Conservation (phyloP, 345 rosid species). For the Cardamine resedifolia region DNA sequence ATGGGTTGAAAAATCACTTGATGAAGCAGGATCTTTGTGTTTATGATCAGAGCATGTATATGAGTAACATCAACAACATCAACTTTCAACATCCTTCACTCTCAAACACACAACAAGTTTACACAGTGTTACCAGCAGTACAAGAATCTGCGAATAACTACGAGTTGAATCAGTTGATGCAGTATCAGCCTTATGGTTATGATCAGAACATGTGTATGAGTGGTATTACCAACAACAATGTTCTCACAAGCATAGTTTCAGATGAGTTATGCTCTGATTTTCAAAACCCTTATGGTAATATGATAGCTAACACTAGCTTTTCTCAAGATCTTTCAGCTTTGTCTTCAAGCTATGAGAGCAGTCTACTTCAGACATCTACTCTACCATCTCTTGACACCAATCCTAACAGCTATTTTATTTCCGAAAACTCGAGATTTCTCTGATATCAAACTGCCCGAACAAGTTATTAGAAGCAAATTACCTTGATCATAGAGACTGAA, state of each 20-base stretch:
- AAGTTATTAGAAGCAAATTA: background rate
- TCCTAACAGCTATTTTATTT: background rate
- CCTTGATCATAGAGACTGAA: background rate
- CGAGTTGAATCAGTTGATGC: background rate
- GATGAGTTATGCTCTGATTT: background rate
- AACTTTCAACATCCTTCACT: background rate
- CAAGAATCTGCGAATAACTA: background rate
- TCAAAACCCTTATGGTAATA: background rate
- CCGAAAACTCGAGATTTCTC: background rate
- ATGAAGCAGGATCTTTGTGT: background rate
- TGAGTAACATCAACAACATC: background rate
- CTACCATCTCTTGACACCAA: slow-evolving; percentile 2
- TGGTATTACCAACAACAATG: background rate
- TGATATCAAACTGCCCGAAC: background rate
- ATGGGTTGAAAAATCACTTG: background rate
- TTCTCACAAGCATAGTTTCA: background rate
- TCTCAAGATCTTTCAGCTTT: background rate
- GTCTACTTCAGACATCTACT: background rate
- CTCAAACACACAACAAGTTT: background rate
- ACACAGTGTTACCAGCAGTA: background rate
- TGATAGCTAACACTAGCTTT: slow-evolving; percentile 15
- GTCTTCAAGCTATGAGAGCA: slow-evolving; percentile 10
- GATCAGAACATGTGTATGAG: background rate
- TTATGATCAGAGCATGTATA: slow-evolving; percentile 13
- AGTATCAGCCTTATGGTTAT: background rate